phyloP scores from a whole-genome alignment of 225 moss, liverwort and hornwort genomes.

The Pleurozium schreberi region DNA sequence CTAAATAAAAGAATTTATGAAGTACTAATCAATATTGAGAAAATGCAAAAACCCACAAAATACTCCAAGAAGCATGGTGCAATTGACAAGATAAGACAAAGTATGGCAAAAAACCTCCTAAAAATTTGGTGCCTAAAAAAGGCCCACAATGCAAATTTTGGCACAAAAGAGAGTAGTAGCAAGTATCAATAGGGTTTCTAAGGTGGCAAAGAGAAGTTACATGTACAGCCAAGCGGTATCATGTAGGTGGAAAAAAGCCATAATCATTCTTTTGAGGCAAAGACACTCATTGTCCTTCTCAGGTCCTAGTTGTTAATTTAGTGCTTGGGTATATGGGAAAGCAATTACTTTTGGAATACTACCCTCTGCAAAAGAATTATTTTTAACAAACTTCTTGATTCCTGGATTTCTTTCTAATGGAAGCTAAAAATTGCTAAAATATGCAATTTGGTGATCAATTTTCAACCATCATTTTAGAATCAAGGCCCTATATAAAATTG shows the following conservation, averaged over 20 bases:
- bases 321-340: rapidly evolving
- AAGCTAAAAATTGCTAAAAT: neutral
- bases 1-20: neutral
- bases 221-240: rapidly evolving
- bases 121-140: neutral
- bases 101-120: no score
- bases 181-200: neutral
- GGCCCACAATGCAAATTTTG: neutral
- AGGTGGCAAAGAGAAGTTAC: rapidly evolving
- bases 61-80: rapidly evolving
- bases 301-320: rapidly evolving
- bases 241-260: rapidly evolving
- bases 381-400: rapidly evolving
- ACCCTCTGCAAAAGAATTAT: neutral
- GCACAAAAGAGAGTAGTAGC: rapidly evolving
- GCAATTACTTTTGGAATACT: neutral
- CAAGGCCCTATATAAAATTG: neutral
- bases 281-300: neutral
- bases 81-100: neutral
- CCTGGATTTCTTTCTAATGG: neutral
- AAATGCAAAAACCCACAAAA: no score
- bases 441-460: neutral
- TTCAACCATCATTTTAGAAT: neutral
- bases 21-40: neutral
- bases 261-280: neutral